Base-by-base conservation (phyloP, 2,329 filamentous ascomycete species). In the Calycina marina region DNA sequence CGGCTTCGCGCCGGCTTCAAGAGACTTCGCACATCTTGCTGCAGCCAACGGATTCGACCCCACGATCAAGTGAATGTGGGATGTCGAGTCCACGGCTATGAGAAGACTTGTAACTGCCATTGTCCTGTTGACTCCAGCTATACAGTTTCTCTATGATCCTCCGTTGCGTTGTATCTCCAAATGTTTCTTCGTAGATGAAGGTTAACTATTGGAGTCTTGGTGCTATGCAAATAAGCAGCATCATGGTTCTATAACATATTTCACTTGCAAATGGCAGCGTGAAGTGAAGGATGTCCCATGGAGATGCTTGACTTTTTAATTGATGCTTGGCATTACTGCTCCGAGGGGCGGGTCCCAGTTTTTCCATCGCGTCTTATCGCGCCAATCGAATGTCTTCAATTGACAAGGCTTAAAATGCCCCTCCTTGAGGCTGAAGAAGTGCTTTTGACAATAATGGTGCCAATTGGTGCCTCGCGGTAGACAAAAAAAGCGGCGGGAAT, bases 41-140 rank as follows among this genome's bases (percentile, higher is more conserved):
- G 79, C 78, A n/a, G 90, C 88, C 25, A 98, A 68, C 10, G 88
- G 75, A 49, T 86, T 90, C 18, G 78, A 76, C 37, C 90, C 90
- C 41, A 96, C 57, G 48, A 98, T 72, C 36, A 98, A 65, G 54
- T 98, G 90, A 25, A 86, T 56, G 50, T 83, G 78, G 29, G 62
- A 67, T 31, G 65, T 65, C 49, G 73, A 77, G 52, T 85, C 74
- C 43, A 78, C 65, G 30, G 80, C 75, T 28, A 80, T 77, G 29
- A 92, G 72, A 31, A 92, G 64, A 3, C 76, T 62, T 30, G 41
- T 31, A 4, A 30, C 30, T 12, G 34, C 38, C 46, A 49, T 50
- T 17, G 8, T 4, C 9, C 9, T 35, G 14, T 5, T 30, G 10
- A n/a, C 30, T n/a, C n/a, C n/a, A n/a, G n/a, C n/a, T 46, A 42